Conservation (phyloP, 2,329 filamentous ascomycete species). For the Pleomassaria siparia region DNA sequence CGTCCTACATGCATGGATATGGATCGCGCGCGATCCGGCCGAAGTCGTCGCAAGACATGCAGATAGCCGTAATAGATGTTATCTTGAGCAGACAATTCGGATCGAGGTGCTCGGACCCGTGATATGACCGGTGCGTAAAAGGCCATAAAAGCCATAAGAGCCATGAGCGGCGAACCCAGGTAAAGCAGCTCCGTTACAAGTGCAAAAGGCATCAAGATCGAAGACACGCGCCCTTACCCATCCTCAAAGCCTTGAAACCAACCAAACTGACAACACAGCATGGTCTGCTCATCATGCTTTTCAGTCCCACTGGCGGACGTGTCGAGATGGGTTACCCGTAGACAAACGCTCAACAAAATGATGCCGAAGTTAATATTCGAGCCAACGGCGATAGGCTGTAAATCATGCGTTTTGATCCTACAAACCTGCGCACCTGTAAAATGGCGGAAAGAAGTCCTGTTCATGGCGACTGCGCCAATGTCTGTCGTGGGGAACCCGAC, state of each 20-base stretch:
- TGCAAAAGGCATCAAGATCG: slow-evolving; percentile 3
- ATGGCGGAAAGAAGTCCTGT: neutral
- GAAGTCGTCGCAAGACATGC: neutral
- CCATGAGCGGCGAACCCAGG: neutral
- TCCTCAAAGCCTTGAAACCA: neutral
- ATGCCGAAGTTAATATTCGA: neutral
- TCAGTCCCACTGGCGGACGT: neutral
- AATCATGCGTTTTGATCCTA: neutral
- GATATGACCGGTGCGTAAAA: neutral
- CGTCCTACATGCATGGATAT: slow-evolving; percentile 9
- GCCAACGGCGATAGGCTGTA: neutral
- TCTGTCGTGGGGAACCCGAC: neutral
- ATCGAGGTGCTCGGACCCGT: slow-evolving; percentile 2
- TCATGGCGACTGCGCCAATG: neutral
- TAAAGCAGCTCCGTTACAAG: neutral
- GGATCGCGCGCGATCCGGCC: neutral
- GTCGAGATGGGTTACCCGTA: neutral
- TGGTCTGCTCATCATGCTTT: neutral
- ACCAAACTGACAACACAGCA: neutral
- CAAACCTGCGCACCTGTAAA: neutral
- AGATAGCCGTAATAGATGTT: neutral
- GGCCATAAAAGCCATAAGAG: no score
- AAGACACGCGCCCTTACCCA: slow-evolving; percentile 2
- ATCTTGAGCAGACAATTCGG: neutral
- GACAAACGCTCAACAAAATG: neutral